Base-by-base conservation (phyloP, 164 flowering plant species). In the Magnolia kwangsiensis region DNA sequence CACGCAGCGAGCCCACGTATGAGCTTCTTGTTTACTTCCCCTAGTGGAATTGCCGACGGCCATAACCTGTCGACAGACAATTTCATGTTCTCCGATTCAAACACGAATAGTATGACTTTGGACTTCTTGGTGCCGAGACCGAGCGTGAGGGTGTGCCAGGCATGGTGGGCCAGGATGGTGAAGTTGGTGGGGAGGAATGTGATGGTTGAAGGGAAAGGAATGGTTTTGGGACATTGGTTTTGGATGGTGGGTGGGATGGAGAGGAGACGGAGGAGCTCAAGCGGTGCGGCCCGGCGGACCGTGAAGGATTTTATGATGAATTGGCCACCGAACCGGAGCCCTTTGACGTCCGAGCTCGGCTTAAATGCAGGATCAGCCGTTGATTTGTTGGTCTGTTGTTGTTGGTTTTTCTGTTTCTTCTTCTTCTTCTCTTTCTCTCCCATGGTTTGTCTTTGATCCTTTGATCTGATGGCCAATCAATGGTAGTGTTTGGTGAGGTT, bases 111-210 rank as follows among this genome's bases (percentile, higher is more conserved):
- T 0, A 93, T 66, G 3, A 95, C 93, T 76, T 95, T 95, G 20
- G 99, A 95, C 63, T 93, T 95, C 80, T 87, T 92, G 73, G 99
- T 95, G 14, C 99, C 99, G 0, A 95, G 91, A 64, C 99, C 98
- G 0, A 95, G 89, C 0, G 98, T 95, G 21, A 95, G 89, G 4
- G 98, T 95, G 84, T 95, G 96, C 97, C 95, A 92, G 0, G 98
- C 99, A 63, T 91, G 99, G 89, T 95, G 98, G 0, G 99, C 97
- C 45, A 95, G 72, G 78, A 95, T 92, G 31, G 98, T 93, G 95
- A 95, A 95, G 86, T 92, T 95, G 55, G 99, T 93, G 2, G 99
- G 99, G 69, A 95, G 51, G 79, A 75, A 93, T 18, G 97, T 89
- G 29, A 89, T 79, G 59, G 92, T 86, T 66, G 98, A 91, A 29